Percentiles rank a stretch among this genome's conserved stretches.
These are phyloP conservation scores for Solanum corneliomulleri DNA, from an alignment of 257 asterid species.

Conservation along the genomic window DNA sequence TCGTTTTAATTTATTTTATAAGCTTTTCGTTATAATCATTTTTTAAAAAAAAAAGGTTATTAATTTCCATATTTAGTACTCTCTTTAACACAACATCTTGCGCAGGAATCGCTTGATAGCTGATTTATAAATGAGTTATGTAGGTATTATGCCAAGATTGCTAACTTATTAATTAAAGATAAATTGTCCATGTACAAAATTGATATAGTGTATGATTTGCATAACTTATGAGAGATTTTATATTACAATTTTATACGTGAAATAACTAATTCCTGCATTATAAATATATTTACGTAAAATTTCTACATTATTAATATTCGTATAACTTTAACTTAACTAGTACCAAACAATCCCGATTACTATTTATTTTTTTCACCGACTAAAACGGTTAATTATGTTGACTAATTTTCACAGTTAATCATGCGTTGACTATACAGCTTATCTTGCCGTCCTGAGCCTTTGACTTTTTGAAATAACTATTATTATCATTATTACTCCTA, in stretches of 20 bases:
- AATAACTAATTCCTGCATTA: too few species aligned
- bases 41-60: too few species aligned
- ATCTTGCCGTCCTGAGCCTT: background rate
- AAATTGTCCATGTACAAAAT: too few species aligned
- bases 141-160: too few species aligned
- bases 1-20: too few species aligned
- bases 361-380: background rate
- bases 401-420: background rate
- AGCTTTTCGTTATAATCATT: too few species aligned
- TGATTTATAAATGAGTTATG: background rate
- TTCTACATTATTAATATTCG: background rate
- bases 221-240: too few species aligned
- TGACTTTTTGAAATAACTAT: conserved; percentile 16
- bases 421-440: conserved; percentile 14
- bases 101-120: background rate
- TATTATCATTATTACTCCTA: background rate
- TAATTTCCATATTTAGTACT: background rate
- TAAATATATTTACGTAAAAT: too few species aligned
- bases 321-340: background rate
- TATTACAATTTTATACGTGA: too few species aligned
- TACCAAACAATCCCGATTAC: too few species aligned
- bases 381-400: background rate
- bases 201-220: too few species aligned
- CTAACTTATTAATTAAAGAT: too few species aligned
- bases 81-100: background rate